Evolutionary conservation across 805 yeast species (phyloP).

Genomic region (Torulaspora microellipsoides): DNA sequence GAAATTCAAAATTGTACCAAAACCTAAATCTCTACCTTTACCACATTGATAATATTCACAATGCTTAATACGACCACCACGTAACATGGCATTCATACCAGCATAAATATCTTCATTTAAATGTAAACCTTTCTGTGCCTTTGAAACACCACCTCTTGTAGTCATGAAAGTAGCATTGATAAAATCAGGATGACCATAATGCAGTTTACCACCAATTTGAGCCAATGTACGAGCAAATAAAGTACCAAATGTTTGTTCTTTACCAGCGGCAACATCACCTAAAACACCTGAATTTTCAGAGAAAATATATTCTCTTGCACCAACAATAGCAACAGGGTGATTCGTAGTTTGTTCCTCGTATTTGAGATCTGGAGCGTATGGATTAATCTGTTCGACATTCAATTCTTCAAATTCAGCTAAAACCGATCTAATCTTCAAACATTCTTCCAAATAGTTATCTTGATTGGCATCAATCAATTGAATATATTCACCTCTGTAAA

Average conservation of each 20-base stretch:
- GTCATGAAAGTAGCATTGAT: conserved; percentile 70
- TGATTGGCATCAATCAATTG: conserved; percentile 85
- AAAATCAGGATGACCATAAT: conserved; percentile 88
- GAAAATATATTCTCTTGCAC: conserved; percentile 84
- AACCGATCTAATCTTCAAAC: conserved; percentile 75
- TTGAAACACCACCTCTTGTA: conserved; percentile 84
- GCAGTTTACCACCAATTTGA: conserved; percentile 80
- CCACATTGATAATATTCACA: conserved; percentile 89
- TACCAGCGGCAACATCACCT: conserved; percentile 89
- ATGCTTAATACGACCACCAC: conserved; percentile 87
- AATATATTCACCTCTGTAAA: conserved; percentile 79
- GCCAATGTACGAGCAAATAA: conserved; percentile 78
- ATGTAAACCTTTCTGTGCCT: conserved; percentile 82
- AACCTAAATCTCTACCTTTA: conserved; percentile 85
- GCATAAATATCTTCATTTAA: conserved; percentile 86
- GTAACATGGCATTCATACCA: conserved; percentile 75
- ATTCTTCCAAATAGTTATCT: conserved; percentile 81
- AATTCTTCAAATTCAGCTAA: conserved; percentile 80
- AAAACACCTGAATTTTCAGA: conserved; percentile 80
- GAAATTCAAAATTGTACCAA: conserved; percentile 79
- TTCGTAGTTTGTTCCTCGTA: conserved; percentile 46
- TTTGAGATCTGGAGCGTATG: conserved; percentile 71
- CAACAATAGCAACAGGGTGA: conserved; percentile 78
- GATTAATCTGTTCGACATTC: conserved; percentile 71
- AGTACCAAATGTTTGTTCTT: conserved; percentile 86